Evolutionary conservation across 2,329 filamentous ascomycete genomes (phyloP).

Genomic region (Botrytis porri): DNA sequence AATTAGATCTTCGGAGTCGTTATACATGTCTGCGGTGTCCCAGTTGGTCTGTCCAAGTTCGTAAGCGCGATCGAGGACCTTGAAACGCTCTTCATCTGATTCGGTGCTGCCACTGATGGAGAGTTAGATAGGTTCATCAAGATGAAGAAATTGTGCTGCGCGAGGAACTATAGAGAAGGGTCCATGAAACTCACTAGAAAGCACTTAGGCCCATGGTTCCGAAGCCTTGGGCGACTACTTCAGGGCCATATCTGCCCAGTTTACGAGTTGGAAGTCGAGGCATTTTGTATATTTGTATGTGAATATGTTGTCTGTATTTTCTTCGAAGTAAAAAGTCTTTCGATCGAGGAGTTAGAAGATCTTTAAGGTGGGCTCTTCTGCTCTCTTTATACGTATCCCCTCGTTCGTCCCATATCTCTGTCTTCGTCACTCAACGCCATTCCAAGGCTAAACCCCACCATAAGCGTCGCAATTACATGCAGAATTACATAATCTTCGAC

Average conservation of each 20-base stretch:
- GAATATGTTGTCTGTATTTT: neutral
- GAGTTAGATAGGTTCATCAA: slow-evolving; percentile 13
- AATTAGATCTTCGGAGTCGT: slow-evolving; percentile 46
- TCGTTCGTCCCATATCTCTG: slow-evolving; percentile 4
- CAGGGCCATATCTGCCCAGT: slow-evolving; percentile 33
- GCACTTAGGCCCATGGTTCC: slow-evolving; percentile 30
- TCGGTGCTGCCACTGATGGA: slow-evolving; percentile 20
- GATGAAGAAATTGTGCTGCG: neutral
- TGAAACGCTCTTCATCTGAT: slow-evolving; percentile 41
- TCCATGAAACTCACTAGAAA: slow-evolving; percentile 12
- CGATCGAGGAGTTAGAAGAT: neutral
- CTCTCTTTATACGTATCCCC: slow-evolving; percentile 2
- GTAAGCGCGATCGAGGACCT: slow-evolving; percentile 42
- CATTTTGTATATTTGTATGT: slow-evolving; percentile 4
- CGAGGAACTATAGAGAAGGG: too few relatives aligned
- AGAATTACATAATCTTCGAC: neutral
- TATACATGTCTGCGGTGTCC: slow-evolving; percentile 43
- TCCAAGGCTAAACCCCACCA: neutral
- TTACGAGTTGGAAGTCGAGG: slow-evolving; percentile 31
- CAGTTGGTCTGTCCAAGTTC: slow-evolving; percentile 42
- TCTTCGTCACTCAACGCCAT: neutral
- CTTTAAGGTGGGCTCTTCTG: neutral
- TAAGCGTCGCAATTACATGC: neutral
- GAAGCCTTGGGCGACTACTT: slow-evolving; percentile 32
- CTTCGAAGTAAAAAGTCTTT: neutral